Evolutionary conservation across 257 asterid genomes (phyloP).

Genomic region (Solanum clarkiae): DNA sequence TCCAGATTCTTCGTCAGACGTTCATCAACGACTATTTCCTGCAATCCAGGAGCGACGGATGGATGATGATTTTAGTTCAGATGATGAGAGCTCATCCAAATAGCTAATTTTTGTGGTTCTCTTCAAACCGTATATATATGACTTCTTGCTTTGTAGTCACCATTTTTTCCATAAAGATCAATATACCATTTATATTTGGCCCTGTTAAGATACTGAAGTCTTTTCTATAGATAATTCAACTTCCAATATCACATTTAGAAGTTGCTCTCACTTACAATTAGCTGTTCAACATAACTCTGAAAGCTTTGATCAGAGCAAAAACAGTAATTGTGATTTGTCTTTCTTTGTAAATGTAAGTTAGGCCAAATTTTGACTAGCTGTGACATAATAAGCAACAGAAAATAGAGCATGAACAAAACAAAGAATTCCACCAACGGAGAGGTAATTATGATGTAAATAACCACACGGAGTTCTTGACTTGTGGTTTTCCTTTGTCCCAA

Average conservation of each 20-base stretch:
- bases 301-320: background rate
- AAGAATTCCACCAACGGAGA: constrained; percentile 62
- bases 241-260: background rate
- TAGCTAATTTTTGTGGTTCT: background rate
- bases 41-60: constrained; percentile 46
- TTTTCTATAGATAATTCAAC: background rate
- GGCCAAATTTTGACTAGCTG: constrained; percentile 21
- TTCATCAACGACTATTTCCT: constrained; percentile 44
- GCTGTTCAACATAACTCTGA: background rate
- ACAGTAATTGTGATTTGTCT: background rate
- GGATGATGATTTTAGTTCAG: constrained; percentile 53
- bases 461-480: constrained; percentile 75
- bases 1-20: constrained; percentile 30
- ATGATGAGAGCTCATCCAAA: constrained; percentile 30
- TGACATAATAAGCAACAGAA: constrained; percentile 57
- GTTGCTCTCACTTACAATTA: background rate
- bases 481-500: constrained; percentile 56
- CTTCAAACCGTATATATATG: background rate
- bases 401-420: constrained; percentile 62
- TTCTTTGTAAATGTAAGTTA: background rate
- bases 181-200: background rate
- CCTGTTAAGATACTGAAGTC: background rate
- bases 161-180: background rate
- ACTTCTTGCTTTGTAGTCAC: background rate
- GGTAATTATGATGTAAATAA: constrained; percentile 48